Evolutionary conservation across 2,329 filamentous ascomycete species (phyloP), one percentile per base, ranked within the genome.

Genomic region (Aureobasidium leucospermi): DNA sequence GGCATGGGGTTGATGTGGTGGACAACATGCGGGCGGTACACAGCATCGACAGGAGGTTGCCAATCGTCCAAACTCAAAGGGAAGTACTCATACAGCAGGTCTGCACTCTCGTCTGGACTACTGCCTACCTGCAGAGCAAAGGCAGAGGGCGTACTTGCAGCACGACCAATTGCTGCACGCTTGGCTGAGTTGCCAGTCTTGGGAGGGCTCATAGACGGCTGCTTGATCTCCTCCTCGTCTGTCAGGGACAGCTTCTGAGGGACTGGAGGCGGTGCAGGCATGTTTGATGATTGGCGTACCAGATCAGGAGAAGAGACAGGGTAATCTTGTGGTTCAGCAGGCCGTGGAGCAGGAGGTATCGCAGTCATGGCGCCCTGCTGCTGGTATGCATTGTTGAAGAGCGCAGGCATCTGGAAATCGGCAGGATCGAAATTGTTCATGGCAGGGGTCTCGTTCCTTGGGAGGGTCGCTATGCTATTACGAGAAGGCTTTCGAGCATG

Each of bases 71-170:
- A 76, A 51, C 88, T 91, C 15, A 97, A 79, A 0, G 92, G 92
- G 64, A 97, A 96, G 70, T 97, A 96, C 74, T 97, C 92, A 70
- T 96, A 96, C 16, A 96, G 77, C 64, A 92, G 77, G 73, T 96
- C 92, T 0, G 86, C 86, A 66, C 87, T 87, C 66, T 96, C 90
- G 64, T 85, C 75, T 36, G 88, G 80, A 69, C 87, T 86, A 69
- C 83, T 81, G 65, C 79, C 79, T 2, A 77, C 70, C 36, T 77
- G 76, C 43, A 78, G 69, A 0, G 74, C 74, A 60, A 79, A 78
- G 0, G 75, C 78, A 0, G 75, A 78, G 1, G 76, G 76, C 4
- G 74, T 71, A 5, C 76, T 68, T 4, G 73, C 68, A 7, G 75
- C 75, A 9, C 71, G 70, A 29, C 55, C 41, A 32, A 41, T 16